phyloP scores from a whole-genome alignment of 2,329 filamentous ascomycete genomes.

The Tolypocladium capitatum region DNA sequence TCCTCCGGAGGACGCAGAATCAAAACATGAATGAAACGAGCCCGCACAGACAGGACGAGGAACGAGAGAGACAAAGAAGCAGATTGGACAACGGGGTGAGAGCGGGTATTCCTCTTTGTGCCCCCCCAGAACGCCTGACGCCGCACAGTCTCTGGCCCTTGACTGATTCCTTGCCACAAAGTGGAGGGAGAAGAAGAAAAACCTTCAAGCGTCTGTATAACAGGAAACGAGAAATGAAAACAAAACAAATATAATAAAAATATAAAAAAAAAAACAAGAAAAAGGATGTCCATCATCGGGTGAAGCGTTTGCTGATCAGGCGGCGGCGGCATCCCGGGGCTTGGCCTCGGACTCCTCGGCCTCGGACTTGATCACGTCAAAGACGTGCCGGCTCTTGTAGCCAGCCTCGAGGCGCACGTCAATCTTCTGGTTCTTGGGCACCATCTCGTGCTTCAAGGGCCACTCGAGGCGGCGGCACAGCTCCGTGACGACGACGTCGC shows the following conservation, averaged over 20 bases:
- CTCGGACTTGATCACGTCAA: conserved; percentile 12
- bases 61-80: background rate
- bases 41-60: background rate
- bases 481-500: conserved; percentile 80
- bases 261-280: too few species aligned
- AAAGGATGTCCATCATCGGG: too few species aligned
- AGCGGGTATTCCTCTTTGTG: conserved; percentile 1
- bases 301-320: too few species aligned
- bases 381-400: conserved; percentile 23
- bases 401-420: conserved; percentile 31
- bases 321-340: too few species aligned
- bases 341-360: background rate
- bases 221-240: too few species aligned
- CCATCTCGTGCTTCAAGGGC: conserved; percentile 71
- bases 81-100: background rate
- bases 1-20: background rate
- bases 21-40: background rate
- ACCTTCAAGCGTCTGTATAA: background rate
- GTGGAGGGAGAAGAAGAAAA: background rate
- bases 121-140: background rate
- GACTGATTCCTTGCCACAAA: background rate
- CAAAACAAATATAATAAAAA: too few species aligned
- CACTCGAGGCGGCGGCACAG: conserved; percentile 72
- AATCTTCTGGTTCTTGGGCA: conserved; percentile 52
- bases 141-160: background rate